Percentiles rank a stretch among this genome's conserved stretches.
These are phyloP conservation scores for Daedaleopsis sinensis DNA, from an alignment of 768 basidiomycete genomes.

Conservation along the genomic window DNA sequence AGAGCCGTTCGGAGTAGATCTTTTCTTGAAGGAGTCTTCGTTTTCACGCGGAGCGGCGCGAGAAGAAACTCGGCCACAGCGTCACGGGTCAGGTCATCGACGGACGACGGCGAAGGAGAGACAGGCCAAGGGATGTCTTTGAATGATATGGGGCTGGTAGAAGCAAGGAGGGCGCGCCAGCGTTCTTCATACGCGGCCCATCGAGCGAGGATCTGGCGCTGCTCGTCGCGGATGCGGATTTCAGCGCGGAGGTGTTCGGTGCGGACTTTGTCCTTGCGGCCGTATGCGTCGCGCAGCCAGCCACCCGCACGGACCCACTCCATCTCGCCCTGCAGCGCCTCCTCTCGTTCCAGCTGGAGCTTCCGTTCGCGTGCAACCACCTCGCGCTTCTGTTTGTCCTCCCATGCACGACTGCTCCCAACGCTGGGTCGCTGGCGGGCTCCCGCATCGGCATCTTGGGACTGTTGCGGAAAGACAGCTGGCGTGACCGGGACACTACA, in stretches of 20 bases:
- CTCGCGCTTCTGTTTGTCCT: background rate
- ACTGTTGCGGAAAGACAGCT: background rate
- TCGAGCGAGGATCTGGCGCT: constrained; percentile 38
- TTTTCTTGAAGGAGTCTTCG: constrained; percentile 44
- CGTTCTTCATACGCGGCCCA: constrained; percentile 59
- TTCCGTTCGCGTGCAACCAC: constrained; percentile 20
- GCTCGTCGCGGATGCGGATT: constrained; percentile 46
- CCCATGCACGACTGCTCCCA: background rate
- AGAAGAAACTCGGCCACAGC: constrained; percentile 55
- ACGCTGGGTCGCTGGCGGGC: background rate
- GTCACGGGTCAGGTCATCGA: constrained; percentile 39
- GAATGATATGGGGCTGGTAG: constrained; percentile 42
- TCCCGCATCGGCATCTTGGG: background rate
- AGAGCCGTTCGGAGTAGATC: constrained; percentile 62
- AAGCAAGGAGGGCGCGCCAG: constrained; percentile 48
- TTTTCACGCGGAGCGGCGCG: constrained; percentile 45
- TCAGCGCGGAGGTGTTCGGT: constrained; percentile 53
- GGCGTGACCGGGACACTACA: background rate
- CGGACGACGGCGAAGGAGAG: constrained; percentile 12
- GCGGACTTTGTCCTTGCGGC: constrained; percentile 51
- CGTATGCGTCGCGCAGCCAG: constrained; percentile 51
- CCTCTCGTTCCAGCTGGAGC: constrained; percentile 40
- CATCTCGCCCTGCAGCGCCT: constrained; percentile 52
- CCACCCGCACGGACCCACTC: constrained; percentile 66
- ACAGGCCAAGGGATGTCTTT: constrained; percentile 69